These are phyloP conservation scores for Casaregolazyma suthepensis DNA, from an alignment of 1,139 yeast species.

Conservation along the genomic window DNA sequence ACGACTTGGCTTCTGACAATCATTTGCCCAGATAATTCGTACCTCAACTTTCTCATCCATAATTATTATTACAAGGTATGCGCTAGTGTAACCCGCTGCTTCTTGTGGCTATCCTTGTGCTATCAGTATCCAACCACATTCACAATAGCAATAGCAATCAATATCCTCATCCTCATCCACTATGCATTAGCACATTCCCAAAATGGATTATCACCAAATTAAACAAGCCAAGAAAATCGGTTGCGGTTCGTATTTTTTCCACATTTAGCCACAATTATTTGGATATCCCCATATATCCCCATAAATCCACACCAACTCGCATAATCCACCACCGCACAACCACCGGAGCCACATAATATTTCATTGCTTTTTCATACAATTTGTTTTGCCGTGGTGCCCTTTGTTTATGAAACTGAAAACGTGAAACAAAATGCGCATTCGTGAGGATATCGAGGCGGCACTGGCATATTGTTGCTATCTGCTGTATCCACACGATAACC, in stretches of 20 bases:
- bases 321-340: neutral
- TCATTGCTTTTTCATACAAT: neutral
- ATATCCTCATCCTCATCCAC: too few relatives aligned
- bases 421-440: neutral
- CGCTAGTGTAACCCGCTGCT: neutral
- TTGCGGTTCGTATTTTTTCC: neutral
- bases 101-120: neutral
- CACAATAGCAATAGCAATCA: neutral
- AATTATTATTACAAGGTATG: neutral
- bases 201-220: neutral
- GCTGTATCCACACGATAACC: neutral
- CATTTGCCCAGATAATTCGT: neutral
- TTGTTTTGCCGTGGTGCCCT: neutral
- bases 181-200: neutral
- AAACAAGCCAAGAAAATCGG: neutral
- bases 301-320: neutral
- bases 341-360: neutral
- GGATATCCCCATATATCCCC: neutral
- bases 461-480: neutral
- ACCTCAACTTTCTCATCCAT: neutral
- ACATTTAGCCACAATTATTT: neutral
- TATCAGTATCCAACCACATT: neutral
- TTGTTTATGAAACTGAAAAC: neutral
- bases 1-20: too few relatives aligned
- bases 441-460: neutral